A percentile compares a stretch with the other conserved stretches of the same genome.
phyloP scores from a whole-genome alignment of 2,329 filamentous ascomycete genomes.

The Fonsecaea pedrosoi region DNA sequence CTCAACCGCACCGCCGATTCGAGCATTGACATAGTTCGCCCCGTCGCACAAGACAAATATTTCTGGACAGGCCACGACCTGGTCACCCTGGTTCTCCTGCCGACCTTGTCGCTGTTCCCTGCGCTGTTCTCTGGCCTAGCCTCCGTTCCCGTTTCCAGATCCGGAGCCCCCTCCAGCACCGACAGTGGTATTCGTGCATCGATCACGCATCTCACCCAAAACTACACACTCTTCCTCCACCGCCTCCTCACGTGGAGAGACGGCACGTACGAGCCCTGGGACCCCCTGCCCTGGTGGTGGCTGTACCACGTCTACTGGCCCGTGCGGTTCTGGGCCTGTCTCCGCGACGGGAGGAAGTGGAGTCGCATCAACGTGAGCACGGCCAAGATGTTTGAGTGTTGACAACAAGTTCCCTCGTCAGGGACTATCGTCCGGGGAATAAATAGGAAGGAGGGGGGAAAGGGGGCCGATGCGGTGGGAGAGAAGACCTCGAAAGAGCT shows the following conservation, averaged over 20 bases:
- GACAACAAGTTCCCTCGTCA: not conserved
- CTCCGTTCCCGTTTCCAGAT: too few species aligned
- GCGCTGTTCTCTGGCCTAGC: conserved; percentile 31
- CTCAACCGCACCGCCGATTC: not conserved
- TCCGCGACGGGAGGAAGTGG: conserved; percentile 61
- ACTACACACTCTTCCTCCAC: conserved; percentile 45
- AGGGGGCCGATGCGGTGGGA: not conserved
- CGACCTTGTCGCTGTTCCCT: conserved; percentile 50
- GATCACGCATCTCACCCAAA: conserved; percentile 8
- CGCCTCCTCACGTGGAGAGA: conserved; percentile 58
- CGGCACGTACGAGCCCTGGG: conserved; percentile 57
- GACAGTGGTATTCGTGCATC: not conserved
- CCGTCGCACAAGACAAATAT: conserved; percentile 44
- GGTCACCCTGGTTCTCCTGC: conserved; percentile 59
- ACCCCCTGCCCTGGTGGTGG: conserved; percentile 59
- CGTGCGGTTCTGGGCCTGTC: conserved; percentile 54
- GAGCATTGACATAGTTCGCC: conserved; percentile 28
- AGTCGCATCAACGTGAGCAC: conserved; percentile 73
- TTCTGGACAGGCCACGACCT: conserved; percentile 76
- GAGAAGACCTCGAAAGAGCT: not conserved
- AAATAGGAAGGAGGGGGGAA: not conserved
- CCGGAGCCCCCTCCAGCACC: too few species aligned
- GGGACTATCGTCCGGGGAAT: not conserved
- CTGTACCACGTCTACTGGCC: conserved; percentile 63
- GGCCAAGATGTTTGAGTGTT: conserved; percentile 61